These are phyloP conservation scores for Neonectria magnoliae DNA, from an alignment of 2,329 filamentous ascomycete species.

Conservation along the genomic window DNA sequence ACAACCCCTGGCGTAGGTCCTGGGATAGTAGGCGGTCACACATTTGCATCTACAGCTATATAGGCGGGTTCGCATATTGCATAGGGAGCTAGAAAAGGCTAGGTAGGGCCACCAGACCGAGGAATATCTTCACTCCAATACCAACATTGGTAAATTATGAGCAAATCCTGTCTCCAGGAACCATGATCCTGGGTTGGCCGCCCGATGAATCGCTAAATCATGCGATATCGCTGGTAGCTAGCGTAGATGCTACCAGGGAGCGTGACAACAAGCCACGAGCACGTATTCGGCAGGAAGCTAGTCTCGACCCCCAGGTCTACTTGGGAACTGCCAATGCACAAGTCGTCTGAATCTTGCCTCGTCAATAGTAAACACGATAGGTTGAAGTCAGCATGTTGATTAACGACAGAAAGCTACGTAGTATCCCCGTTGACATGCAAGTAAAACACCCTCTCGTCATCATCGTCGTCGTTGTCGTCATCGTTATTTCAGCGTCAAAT, in stretches of 20 bases:
- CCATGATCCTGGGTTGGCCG: background rate
- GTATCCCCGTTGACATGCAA: background rate
- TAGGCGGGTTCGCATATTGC: slow-evolving; percentile 39
- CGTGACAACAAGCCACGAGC: background rate
- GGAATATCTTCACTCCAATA: slow-evolving; percentile 43
- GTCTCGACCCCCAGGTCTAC: background rate
- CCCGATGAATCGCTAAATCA: too few species aligned
- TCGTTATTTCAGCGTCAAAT: slow-evolving; percentile 17
- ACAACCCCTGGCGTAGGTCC: slow-evolving; percentile 21
- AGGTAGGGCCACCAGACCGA: slow-evolving; percentile 28
- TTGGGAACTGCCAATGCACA: background rate
- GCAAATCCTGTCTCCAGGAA: background rate
- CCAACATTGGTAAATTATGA: slow-evolving; percentile 21
- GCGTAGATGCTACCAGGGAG: background rate
- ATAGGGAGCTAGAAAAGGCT: slow-evolving; percentile 26
- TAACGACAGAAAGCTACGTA: slow-evolving; percentile 14
- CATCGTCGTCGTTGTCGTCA: slow-evolving; percentile 19
- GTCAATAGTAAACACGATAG: background rate
- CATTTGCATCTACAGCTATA: slow-evolving; percentile 35
- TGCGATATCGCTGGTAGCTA: background rate
- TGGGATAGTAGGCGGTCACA: slow-evolving; percentile 24
- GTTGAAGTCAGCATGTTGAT: slow-evolving; percentile 10
- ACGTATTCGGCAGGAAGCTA: background rate
- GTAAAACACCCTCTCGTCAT: background rate
- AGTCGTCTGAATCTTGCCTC: background rate